These are phyloP conservation scores for Penicillium sp. DNA, from an alignment of 2,329 filamentous ascomycete species.

Conservation along the genomic window DNA sequence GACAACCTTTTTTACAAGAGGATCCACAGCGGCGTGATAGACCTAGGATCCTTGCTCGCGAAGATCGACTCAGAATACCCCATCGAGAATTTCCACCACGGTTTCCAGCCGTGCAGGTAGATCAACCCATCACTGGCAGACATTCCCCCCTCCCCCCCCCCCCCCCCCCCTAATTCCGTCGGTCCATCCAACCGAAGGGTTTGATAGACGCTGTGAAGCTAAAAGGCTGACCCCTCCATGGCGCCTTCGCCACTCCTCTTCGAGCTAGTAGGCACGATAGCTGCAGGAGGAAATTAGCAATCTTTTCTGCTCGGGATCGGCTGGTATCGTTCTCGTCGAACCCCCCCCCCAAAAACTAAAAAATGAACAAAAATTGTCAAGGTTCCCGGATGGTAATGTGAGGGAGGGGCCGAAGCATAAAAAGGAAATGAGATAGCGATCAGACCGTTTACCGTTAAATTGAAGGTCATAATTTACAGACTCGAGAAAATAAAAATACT, in stretches of 20 bases:
- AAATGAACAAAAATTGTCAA: no score
- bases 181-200: constrained; percentile 9
- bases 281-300: not conserved
- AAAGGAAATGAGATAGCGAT: constrained; percentile 10
- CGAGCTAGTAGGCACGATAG: not conserved
- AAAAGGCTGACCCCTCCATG: not conserved
- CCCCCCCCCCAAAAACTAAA: not conserved
- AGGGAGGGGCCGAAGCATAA: constrained; percentile 5
- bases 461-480: not conserved
- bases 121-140: not conserved
- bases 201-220: constrained; percentile 6
- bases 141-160: not conserved
- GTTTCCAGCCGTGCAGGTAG: constrained; percentile 1
- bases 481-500: not conserved
- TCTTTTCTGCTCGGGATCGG: not conserved
- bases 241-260: not conserved
- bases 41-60: constrained; percentile 1
- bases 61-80: constrained; percentile 16
- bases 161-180: not conserved
- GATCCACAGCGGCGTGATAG: constrained; percentile 4
- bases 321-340: not conserved
- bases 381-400: constrained; percentile 1
- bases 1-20: not conserved
- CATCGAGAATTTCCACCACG: not conserved
- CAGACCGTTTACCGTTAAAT: not conserved